Evolutionary conservation across 2,329 filamentous ascomycete genomes (phyloP), one percentile per base, ranked within the genome.

Genomic region (Beauveria bassiana): DNA sequence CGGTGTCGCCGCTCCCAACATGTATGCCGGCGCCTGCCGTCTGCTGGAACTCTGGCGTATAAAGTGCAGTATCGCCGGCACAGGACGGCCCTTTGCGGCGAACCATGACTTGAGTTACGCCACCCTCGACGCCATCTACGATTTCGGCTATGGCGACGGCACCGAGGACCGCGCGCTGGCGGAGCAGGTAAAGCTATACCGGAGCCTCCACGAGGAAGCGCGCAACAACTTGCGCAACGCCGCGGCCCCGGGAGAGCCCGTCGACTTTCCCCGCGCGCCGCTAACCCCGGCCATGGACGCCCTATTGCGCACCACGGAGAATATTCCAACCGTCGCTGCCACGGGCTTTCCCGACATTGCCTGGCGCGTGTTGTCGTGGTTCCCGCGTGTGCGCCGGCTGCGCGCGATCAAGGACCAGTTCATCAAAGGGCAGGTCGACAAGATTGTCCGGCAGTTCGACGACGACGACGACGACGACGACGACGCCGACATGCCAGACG

Each of bases 1-100:
- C 47, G 57, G 67, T 9, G 61, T 61, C 10, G 63, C 60, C 8
- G 74, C 69, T 0, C 74, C 74, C 0, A 66, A 70, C 9, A 64
- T 76, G 5, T 73, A 77, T 62, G 65, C 66, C 12, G 66, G 66
- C 12, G 66, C 70, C 8, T 53, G 62, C 38, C 67, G 69, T 24
- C 61, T 77, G 34, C 66, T 76, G 34, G 63, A 68, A 7, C 22
- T 77, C n/a, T 76, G 73, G 72, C 60, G 67, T 20, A 45, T 68
- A 49, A 78, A 76, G 61, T 63, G 60, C 18, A 47, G 63, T 0
- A 38, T 70, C 1, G 71, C 71, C n/a, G 49, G 49, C 14, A 46
- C 69, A 5, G 73, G 71, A 0, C 45, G 55, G 22, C 57, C 66
- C 1, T 68, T 66, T 46, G 45, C 54, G 5, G 71, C 70, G 1